These are phyloP conservation scores for Candida boleticola DNA, from an alignment of 805 yeast species.

Conservation along the genomic window DNA sequence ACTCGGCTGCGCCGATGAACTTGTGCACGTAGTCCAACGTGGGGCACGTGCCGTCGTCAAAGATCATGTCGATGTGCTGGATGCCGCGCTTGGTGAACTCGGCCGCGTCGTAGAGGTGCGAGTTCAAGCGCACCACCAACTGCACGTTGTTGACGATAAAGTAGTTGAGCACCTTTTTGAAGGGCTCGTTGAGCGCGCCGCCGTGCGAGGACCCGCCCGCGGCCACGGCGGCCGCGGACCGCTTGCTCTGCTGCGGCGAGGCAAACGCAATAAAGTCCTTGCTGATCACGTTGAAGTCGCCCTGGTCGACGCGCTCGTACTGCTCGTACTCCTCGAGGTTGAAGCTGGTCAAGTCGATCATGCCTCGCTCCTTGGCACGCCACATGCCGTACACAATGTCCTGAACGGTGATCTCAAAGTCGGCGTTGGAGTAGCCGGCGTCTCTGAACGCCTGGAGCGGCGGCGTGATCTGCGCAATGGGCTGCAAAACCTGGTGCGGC, in stretches of 20 bases:
- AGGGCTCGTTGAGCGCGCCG: slow-evolving; percentile 64
- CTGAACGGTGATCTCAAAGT: slow-evolving; percentile 88
- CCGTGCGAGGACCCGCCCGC: too few species aligned
- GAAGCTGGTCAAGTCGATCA: slow-evolving; percentile 82
- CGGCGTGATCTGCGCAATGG: slow-evolving; percentile 86
- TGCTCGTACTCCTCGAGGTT: slow-evolving; percentile 92
- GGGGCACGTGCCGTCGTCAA: slow-evolving; percentile 98
- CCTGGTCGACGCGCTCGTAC: slow-evolving; percentile 94
- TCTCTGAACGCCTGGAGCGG: slow-evolving; percentile 95
- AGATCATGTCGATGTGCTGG: slow-evolving; percentile 91
- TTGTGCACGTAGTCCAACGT: slow-evolving; percentile 89
- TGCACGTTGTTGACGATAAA: slow-evolving; percentile 74
- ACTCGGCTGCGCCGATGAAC: slow-evolving; percentile 93
- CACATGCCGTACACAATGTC: slow-evolving; percentile 95
- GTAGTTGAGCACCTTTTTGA: slow-evolving; percentile 75
- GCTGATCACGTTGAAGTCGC: slow-evolving; percentile 88
- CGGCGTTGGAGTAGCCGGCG: slow-evolving; percentile 96
- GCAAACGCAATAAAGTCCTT: slow-evolving; percentile 98
- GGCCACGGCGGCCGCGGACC: slow-evolving; percentile 27
- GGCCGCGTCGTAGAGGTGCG: slow-evolving; percentile 80
- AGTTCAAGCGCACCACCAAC: slow-evolving; percentile 87
- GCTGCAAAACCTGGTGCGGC: slow-evolving; percentile 95
- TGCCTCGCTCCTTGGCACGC: slow-evolving; percentile 92
- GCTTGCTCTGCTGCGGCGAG: slow-evolving; percentile 72
- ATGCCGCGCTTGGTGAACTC: slow-evolving; percentile 84